phyloP scores from a whole-genome alignment of 768 basidiomycete genomes.

The Russula foetens region DNA sequence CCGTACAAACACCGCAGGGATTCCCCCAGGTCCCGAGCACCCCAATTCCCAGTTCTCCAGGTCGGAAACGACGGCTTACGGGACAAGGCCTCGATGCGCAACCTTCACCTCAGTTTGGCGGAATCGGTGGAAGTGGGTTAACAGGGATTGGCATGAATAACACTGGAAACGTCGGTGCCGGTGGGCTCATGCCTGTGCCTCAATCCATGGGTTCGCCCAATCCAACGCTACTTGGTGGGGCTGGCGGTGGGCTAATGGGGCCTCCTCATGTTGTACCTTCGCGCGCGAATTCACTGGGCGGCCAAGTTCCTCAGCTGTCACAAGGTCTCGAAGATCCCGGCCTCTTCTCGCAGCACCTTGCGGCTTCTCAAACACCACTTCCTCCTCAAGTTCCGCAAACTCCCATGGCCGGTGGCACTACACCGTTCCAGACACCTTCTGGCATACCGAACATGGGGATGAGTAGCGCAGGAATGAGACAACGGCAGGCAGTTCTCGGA shows the following conservation, averaged over 20 bases:
- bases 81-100: conserved; percentile 12
- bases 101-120: conserved; percentile 11
- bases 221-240: conserved; percentile 25
- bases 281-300: conserved; percentile 21
- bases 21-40: conserved; percentile 11
- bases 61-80: conserved; percentile 17
- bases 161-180: conserved; percentile 1
- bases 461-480: conserved; percentile 17
- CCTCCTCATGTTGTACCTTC: conserved; percentile 27
- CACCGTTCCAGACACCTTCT: conserved; percentile 12
- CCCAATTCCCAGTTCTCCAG: conserved; percentile 11
- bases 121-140: conserved; percentile 6
- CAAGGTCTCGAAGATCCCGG: conserved; percentile 25
- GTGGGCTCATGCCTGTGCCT: conserved; percentile 2
- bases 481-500: conserved; percentile 20
- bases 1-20: conserved; percentile 4
- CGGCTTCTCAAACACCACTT: conserved; percentile 3
- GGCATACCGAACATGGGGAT: conserved; percentile 16
- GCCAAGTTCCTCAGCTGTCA: conserved; percentile 18
- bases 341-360: conserved; percentile 4
- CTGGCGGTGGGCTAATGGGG: conserved; percentile 32
- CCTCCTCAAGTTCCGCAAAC: conserved; percentile 19
- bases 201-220: conserved; percentile 20
- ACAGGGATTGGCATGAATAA: conserved; percentile 6
- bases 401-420: conserved; percentile 11